Conservation (phyloP, 306 rosid species). For the Citrullus colocynthis region DNA sequence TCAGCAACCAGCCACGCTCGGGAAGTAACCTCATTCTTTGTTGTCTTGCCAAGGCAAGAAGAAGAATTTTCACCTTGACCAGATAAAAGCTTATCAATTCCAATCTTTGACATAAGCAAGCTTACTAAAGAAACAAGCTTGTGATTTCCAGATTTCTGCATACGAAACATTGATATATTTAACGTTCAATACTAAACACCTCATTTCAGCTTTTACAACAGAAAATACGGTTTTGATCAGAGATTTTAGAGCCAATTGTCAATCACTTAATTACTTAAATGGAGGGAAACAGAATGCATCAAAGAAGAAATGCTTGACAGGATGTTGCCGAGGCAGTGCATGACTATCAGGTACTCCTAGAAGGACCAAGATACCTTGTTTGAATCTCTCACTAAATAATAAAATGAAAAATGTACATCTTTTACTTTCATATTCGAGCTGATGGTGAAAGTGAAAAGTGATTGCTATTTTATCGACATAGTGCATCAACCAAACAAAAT, state of each 20-base stretch:
- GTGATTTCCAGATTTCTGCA: conserved; percentile 63
- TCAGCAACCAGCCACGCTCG: conserved; percentile 89
- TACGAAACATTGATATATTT: conserved; percentile 1
- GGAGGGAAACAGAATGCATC: not conserved
- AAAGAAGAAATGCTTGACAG: not conserved
- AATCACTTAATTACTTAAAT: not conserved
- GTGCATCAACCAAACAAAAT: not conserved
- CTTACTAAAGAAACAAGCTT: conserved; percentile 53
- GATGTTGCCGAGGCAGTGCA: not conserved
- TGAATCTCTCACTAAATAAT: not conserved
- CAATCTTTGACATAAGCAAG: conserved; percentile 56
- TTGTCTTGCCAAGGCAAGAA: conserved; percentile 21
- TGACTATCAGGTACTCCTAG: not conserved
- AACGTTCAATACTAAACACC: not conserved
- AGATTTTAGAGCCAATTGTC: not conserved
- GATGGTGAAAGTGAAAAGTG: not conserved
- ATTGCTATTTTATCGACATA: not conserved
- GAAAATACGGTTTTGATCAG: not conserved
- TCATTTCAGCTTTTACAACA: not conserved
- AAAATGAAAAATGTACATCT: not conserved
- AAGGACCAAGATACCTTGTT: not conserved
- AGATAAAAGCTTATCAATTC: conserved; percentile 42
- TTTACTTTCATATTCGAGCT: not conserved
- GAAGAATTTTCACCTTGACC: conserved; percentile 21
- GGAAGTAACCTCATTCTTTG: conserved; percentile 33